Percentiles rank a stretch among this genome's conserved stretches.
Conservation (phyloP, 495 filamentous ascomycete genomes). For the Talaromyces liani region DNA sequence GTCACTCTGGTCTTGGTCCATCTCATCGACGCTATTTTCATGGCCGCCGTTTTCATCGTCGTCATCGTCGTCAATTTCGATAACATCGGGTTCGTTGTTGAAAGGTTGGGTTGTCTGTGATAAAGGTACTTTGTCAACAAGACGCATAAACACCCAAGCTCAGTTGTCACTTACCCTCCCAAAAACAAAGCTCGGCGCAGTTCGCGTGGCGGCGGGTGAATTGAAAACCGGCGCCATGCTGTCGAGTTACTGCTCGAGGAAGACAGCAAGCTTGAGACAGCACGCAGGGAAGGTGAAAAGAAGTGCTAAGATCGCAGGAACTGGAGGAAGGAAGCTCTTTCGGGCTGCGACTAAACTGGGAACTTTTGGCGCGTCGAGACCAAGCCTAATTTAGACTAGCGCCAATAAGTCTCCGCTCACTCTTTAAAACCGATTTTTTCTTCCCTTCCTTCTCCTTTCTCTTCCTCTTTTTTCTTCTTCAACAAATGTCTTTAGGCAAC, state of each 20-base stretch:
- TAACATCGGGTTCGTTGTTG: slow-evolving; percentile 29
- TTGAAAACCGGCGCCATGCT: slow-evolving; percentile 23
- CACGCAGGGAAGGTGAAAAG: not conserved
- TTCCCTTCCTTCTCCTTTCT: slow-evolving; percentile 17
- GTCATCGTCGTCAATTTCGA: slow-evolving; percentile 34
- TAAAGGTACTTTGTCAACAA: slow-evolving; percentile 6
- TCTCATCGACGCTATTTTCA: slow-evolving; percentile 14
- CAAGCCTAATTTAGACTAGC: slow-evolving; percentile 26
- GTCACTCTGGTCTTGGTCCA: slow-evolving; percentile 12
- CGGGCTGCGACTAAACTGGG: not conserved
- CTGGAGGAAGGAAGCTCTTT: not conserved
- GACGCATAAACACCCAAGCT: slow-evolving; percentile 10
- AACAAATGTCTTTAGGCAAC: slow-evolving; percentile 87
- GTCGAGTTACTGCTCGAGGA: not conserved
- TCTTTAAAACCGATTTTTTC: slow-evolving; percentile 21
- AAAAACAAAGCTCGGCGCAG: slow-evolving; percentile 18
- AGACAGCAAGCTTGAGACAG: not conserved
- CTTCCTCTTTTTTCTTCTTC: slow-evolving; percentile 44
- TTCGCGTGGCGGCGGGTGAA: slow-evolving; percentile 12
- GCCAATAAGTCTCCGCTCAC: slow-evolving; percentile 11
- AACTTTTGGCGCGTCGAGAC: slow-evolving; percentile 6
- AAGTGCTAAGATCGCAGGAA: not conserved
- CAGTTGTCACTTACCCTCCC: slow-evolving; percentile 19
- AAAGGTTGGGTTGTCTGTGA: slow-evolving; percentile 15
- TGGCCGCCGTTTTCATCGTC: slow-evolving; percentile 12